Conservation (phyloP, 441 rosid genomes). For the Mallotus japonicus region DNA sequence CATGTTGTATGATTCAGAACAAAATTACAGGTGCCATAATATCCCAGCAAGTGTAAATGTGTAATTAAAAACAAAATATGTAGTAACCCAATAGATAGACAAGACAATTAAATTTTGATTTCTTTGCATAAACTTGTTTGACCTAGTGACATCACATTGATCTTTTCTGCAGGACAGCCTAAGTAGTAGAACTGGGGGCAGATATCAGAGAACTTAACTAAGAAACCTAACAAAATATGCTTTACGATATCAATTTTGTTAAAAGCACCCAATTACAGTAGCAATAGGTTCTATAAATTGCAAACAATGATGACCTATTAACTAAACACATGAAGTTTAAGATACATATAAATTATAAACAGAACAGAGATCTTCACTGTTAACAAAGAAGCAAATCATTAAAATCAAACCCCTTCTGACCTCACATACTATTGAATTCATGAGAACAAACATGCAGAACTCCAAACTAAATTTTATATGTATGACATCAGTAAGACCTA, state of each 20-base stretch:
- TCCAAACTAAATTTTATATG: no score
- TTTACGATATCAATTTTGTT: neutral
- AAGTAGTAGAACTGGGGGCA: neutral
- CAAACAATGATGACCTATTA: neutral
- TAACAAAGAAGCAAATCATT: neutral
- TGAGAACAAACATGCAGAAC: neutral
- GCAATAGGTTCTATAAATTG: neutral
- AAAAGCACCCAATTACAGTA: neutral
- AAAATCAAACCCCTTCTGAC: neutral
- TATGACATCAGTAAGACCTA: neutral
- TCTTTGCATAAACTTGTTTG: neutral
- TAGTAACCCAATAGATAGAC: neutral
- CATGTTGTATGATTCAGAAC: neutral
- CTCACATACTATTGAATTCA: neutral
- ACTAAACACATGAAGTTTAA: neutral
- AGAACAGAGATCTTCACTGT: neutral
- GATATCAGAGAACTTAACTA: neutral
- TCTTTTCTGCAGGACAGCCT: neutral
- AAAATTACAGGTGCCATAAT: neutral
- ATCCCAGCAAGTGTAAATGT: neutral
- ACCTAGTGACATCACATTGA: neutral
- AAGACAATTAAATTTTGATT: neutral
- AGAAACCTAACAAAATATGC: neutral
- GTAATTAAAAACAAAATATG: neutral
- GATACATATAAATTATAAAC: neutral